Evolutionary conservation across 768 basidiomycete species (phyloP), one percentile per base, ranked within the genome.

Genomic region (Mycena sanguinolenta): DNA sequence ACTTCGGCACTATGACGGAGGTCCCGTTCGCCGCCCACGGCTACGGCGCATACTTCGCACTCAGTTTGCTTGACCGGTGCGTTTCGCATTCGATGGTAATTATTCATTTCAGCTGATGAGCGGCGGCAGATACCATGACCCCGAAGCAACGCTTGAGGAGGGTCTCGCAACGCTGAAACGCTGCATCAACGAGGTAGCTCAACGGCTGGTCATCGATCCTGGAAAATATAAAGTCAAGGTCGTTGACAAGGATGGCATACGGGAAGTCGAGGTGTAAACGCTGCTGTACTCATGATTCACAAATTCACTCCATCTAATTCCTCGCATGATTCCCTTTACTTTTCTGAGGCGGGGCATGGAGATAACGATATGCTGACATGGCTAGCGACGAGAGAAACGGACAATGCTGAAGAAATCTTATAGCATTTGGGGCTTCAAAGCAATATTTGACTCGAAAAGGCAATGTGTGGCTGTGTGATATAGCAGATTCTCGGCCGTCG

Each of bases 11-110:
- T 7, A 87, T 94, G 77, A 88, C 91, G 4, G 89, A 91, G 64
- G 93, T 98, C 16, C 96, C 96, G 0, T 99, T 96, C 78, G 96
- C 91, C 19, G 96, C 96, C 0, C 97, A 99, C 77, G 98, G 98
- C 3, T 96, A 98, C 78, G 98, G 96, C 52, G 88, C 92, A 65
- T 98, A 96, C 82, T 98, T 99, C 80, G 92, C 91, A 13, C 82
- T 98, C 74, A 91, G 92, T 89, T 93, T 97, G 78, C 86, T 99
- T 63, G 98, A 99, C 78, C 87, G 94, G 94, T 95, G 66, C 44
- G 88, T 78, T n/a, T 54, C 23, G 25, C 12, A 25, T 17, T 23
- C 23, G 9, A 4, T 23, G 30, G 57, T 32, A 62, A 34, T 34
- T 8, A 14, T 64, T 13, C n/a, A 28, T 30, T 61, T 71, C 54